These are phyloP conservation scores for Ustilago crameri DNA, from an alignment of 1,284 basidiomycete genomes.

Conservation along the genomic window DNA sequence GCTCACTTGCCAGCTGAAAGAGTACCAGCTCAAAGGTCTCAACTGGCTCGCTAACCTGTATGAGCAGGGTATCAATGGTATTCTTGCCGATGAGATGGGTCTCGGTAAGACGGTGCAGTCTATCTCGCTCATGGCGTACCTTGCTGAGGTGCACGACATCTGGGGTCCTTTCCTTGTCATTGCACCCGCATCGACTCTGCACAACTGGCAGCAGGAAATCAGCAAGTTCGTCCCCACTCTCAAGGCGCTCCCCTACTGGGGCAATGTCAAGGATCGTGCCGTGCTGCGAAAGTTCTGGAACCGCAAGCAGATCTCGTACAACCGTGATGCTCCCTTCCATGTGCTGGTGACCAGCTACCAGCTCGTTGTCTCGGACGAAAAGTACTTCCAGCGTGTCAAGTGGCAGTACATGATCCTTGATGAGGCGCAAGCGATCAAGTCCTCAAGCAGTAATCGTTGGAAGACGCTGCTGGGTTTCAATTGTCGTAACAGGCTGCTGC, in stretches of 20 bases:
- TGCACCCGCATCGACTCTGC: conserved; percentile 94
- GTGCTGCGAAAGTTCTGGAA: conserved; percentile 98
- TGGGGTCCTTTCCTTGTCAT: conserved; percentile 99
- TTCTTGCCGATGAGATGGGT: conserved; percentile 83
- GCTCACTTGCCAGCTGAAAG: conserved; percentile 95
- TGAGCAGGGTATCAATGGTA: conserved; percentile 86
- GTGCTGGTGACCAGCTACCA: conserved; percentile 98
- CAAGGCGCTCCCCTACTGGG: conserved; percentile 98
- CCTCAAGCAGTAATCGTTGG: conserved; percentile 95
- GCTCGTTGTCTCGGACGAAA: conserved; percentile 94
- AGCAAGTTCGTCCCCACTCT: conserved; percentile 92
- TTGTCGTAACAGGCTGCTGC: conserved; percentile 91
- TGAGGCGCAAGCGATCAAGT: conserved; percentile 99
- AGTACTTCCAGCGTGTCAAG: conserved; percentile 96
- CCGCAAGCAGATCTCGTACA: conserved; percentile 95
- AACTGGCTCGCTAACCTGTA: conserved; percentile 98
- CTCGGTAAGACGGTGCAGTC: conserved; percentile 90
- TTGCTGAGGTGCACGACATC: conserved; percentile 96
- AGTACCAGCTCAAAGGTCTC: conserved; percentile 97
- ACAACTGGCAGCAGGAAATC: conserved; percentile 99
- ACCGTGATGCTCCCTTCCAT: conserved; percentile 95
- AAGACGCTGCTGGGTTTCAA: conserved; percentile 96
- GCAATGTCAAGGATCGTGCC: conserved; percentile 93
- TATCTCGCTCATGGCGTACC: conserved; percentile 93
- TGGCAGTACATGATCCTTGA: conserved; percentile 99